Percentiles rank a stretch among this genome's conserved stretches.
phyloP scores from a whole-genome alignment of 805 yeast species.

The Wickerhamiella slavikovae region DNA sequence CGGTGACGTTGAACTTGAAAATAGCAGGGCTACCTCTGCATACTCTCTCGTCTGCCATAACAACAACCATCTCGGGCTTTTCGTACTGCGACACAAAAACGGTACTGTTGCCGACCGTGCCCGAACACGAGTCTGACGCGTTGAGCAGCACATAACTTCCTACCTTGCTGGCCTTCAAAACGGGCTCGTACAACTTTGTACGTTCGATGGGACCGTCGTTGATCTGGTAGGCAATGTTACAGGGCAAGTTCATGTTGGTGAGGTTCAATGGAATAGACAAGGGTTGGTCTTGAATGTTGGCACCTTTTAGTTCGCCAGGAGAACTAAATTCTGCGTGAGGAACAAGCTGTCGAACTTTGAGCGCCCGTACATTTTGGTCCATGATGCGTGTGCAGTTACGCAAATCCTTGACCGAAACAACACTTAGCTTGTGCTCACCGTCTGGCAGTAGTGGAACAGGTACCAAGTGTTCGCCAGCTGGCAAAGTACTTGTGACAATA shows the following conservation, averaged over 20 bases:
- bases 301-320: slow-evolving; percentile 17
- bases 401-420: slow-evolving; percentile 52
- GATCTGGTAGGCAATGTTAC: slow-evolving; percentile 15
- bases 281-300: slow-evolving; percentile 30
- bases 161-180: slow-evolving; percentile 21
- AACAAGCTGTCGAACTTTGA: slow-evolving; percentile 49
- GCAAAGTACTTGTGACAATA: slow-evolving; percentile 4
- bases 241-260: slow-evolving; percentile 34
- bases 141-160: slow-evolving; percentile 28
- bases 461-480: slow-evolving; percentile 32
- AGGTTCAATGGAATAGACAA: slow-evolving; percentile 32
- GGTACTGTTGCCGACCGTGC: slow-evolving; percentile 20
- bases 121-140: slow-evolving; percentile 33
- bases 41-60: slow-evolving; percentile 8
- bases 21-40: background rate
- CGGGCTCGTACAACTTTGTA: background rate
- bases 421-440: slow-evolving; percentile 46
- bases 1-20: slow-evolving; percentile 4
- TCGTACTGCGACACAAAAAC: slow-evolving; percentile 26
- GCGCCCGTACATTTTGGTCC: slow-evolving; percentile 36
- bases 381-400: slow-evolving; percentile 60
- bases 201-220: slow-evolving; percentile 1
- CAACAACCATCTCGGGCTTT: slow-evolving; percentile 25
- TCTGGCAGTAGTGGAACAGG: slow-evolving; percentile 21
- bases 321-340: slow-evolving; percentile 35